These are phyloP conservation scores for Histomonas meleagridis DNA, from an alignment of 208 protist species.

Conservation along the genomic window DNA sequence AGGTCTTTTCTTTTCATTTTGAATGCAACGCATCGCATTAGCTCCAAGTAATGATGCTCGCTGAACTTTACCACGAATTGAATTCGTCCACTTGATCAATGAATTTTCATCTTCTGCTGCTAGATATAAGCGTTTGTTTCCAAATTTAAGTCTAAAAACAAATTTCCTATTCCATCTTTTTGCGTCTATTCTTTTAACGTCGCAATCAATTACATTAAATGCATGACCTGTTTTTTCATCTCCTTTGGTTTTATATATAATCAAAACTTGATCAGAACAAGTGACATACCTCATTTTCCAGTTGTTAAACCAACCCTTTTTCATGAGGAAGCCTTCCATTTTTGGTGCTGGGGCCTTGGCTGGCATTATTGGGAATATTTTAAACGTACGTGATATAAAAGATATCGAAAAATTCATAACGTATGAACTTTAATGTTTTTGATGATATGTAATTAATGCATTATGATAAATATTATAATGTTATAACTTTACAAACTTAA, in stretches of 20 bases:
- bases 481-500: too few species aligned
- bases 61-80: not conserved
- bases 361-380: not conserved
- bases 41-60: not conserved
- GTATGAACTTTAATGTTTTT: too few species aligned
- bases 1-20: not conserved
- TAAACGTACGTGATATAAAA: too few species aligned
- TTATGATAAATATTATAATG: too few species aligned
- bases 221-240: not conserved
- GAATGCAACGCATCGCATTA: not conserved
- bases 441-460: too few species aligned
- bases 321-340: conserved; percentile 21
- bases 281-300: conserved; percentile 23
- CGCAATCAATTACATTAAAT: not conserved
- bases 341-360: too few species aligned
- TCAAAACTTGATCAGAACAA: not conserved
- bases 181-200: not conserved
- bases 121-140: not conserved
- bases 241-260: not conserved
- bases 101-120: conserved; percentile 30
- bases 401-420: too few species aligned
- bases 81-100: not conserved
- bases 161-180: conserved; percentile 24
- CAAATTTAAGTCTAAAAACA: conserved; percentile 16
- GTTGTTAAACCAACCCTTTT: conserved; percentile 27